These are phyloP conservation scores for Fusarium piperis DNA, from an alignment of 2,329 filamentous ascomycete genomes.

Conservation along the genomic window DNA sequence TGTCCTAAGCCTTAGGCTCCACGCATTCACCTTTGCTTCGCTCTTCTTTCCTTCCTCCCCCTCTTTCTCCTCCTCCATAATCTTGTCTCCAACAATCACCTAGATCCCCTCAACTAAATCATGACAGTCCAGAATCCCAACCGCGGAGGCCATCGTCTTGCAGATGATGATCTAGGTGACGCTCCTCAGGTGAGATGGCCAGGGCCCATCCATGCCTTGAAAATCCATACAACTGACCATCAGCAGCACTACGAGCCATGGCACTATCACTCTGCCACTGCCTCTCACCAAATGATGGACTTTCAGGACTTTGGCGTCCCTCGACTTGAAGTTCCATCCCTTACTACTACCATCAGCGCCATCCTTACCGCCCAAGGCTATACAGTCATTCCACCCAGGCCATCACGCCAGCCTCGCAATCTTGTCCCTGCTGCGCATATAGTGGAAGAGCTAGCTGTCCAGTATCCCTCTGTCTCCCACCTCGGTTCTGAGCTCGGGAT, in stretches of 20 bases:
- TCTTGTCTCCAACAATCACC: background rate
- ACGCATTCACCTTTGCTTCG: background rate
- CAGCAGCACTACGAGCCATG: background rate
- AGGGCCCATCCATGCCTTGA: background rate
- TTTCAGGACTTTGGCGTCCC: background rate
- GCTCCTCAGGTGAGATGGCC: background rate
- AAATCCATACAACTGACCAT: background rate
- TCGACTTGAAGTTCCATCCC: accelerated
- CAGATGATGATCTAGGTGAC: background rate
- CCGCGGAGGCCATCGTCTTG: background rate
- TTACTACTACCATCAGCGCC: background rate
- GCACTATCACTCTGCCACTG: background rate
- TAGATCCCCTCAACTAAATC: background rate
- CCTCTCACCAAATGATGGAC: background rate
- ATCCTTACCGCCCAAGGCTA: background rate
- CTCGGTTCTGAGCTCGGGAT: background rate
- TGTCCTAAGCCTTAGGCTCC: background rate
- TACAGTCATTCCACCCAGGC: background rate
- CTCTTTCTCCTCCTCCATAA: background rate
- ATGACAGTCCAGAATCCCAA: background rate
- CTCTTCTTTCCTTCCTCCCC: background rate
- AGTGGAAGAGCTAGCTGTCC: background rate
- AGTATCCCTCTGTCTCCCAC: background rate
- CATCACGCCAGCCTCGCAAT: background rate
- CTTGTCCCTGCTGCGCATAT: background rate